Base-by-base conservation (phyloP, 176 grass and related monocot genomes). In the Microstegium vimineum region DNA sequence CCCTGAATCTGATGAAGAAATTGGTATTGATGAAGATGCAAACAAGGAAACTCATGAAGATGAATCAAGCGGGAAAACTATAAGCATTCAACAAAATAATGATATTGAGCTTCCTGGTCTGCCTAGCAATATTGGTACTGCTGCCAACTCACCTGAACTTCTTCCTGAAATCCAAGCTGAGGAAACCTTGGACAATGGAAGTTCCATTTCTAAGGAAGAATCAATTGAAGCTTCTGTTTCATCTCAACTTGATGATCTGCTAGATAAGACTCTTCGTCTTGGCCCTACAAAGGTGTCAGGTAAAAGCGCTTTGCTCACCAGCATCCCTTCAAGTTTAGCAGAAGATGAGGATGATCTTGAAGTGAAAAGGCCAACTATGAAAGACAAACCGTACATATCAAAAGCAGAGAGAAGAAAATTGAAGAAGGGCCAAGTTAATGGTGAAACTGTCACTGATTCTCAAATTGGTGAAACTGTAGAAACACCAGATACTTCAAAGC, bases 371-470 rank as follows among this genome's bases (percentile, higher is more conserved):
- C 32, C 69, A 38, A 71, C 82, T 40, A 38, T 75, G 64, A 98
- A 87, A 89, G 96, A 95, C 34, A 98, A 95, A 75, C 96, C 92
- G 40, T 93, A 93, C 73, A 63, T 98, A 91, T 93, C 96, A 13
- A 98, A 98, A 80, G 92, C 96, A 77, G 96, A 93, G 69, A 93
- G 96, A 87, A 90, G 93, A 83, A 95, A 98, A 79, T 64, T 91
- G 47, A 98, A 98, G 93, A 98, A 95, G 85, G 87, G 90, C 32
- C 85, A 89, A 23, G 83, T 84, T 71, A 73, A 26, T 38, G 75
- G 46, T 91, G 86, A 89, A 63, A 46, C 54, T 54, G 76, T 42
- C 38, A 74, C 15, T 69, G 81, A 81, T 62, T 77, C 62, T 56
- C 75, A 88, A 59, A 84, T 83, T 66, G 82, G 75, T 56, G 75